phyloP scores from a whole-genome alignment of 495 filamentous ascomycete genomes.

The Lepraria neglecta region DNA sequence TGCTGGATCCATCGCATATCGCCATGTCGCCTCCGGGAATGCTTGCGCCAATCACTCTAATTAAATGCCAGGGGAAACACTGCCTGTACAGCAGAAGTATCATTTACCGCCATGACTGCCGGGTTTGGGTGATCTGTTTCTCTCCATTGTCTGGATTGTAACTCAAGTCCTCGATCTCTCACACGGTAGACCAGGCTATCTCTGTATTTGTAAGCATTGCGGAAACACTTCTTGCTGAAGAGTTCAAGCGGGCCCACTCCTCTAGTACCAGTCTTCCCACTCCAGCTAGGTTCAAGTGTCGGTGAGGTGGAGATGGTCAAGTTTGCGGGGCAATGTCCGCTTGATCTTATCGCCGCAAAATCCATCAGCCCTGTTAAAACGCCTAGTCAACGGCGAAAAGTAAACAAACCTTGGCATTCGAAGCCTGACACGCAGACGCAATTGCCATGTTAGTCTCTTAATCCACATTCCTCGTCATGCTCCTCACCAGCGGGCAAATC shows the following conservation, averaged over 20 bases:
- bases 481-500: conserved; percentile 29
- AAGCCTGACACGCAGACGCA: neutral
- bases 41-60: neutral
- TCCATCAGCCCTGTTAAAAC: neutral
- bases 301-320: no score
- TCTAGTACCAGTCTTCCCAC: neutral
- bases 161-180: no score
- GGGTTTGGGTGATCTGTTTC: no score
- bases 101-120: no score
- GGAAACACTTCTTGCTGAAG: no score
- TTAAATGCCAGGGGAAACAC: no score
- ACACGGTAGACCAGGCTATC: no score
- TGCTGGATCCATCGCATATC: neutral
- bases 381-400: conserved; percentile 7
- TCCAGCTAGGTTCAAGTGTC: no score
- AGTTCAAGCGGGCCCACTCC: neutral
- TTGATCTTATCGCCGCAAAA: conserved; percentile 10
- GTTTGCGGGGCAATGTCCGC: neutral
- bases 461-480: conserved; percentile 15
- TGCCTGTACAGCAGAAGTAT: no score
- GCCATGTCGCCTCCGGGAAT: neutral
- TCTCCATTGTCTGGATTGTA: no score
- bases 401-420: conserved; percentile 9
- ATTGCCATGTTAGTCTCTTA: neutral
- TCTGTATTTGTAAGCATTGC: no score